Evolutionary conservation across 2,329 filamentous ascomycete species (phyloP).

Genomic region (Talaromyces atroroseus): DNA sequence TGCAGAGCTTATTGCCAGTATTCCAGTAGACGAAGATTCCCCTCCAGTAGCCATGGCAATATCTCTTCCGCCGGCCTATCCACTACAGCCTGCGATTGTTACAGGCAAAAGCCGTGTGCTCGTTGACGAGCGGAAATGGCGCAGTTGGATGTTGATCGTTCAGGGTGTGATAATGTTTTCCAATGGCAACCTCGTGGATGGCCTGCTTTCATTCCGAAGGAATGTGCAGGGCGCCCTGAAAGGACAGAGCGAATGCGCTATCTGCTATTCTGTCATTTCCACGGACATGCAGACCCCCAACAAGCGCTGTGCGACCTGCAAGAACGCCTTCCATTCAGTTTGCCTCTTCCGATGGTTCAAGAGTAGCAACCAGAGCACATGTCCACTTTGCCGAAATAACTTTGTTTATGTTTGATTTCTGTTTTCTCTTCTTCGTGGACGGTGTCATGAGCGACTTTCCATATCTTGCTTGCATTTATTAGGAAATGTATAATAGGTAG

Average conservation of each 20-base stretch:
- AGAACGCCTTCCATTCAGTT: conserved; percentile 82
- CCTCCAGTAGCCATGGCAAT: conserved; percentile 80
- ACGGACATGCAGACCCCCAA: conserved; percentile 84
- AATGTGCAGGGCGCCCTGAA: conserved; percentile 86
- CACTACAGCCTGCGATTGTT: conserved; percentile 72
- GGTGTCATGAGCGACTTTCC: background rate
- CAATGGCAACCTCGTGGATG: conserved; percentile 82
- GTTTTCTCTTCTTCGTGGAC: background rate
- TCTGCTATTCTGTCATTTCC: conserved; percentile 93
- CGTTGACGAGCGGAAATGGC: conserved; percentile 87
- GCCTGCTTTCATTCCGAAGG: conserved; percentile 73
- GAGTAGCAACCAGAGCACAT: conserved; percentile 84
- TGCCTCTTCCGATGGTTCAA: conserved; percentile 98
- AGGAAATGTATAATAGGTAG: conserved; percentile 11
- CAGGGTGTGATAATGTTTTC: conserved; percentile 92
- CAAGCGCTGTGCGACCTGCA: conserved; percentile 87
- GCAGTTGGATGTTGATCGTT: conserved; percentile 79
- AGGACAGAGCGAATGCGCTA: conserved; percentile 90
- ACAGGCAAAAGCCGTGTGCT: conserved; percentile 75
- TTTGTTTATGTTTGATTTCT: conserved; percentile 55
- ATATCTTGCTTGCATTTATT: background rate
- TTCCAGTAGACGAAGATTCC: conserved; percentile 80
- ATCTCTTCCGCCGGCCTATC: conserved; percentile 72
- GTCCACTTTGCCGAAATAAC: conserved; percentile 84
- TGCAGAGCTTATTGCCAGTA: conserved; percentile 74